Base-by-base conservation (phyloP, 768 basidiomycete genomes). In the Panellus pusillus region DNA sequence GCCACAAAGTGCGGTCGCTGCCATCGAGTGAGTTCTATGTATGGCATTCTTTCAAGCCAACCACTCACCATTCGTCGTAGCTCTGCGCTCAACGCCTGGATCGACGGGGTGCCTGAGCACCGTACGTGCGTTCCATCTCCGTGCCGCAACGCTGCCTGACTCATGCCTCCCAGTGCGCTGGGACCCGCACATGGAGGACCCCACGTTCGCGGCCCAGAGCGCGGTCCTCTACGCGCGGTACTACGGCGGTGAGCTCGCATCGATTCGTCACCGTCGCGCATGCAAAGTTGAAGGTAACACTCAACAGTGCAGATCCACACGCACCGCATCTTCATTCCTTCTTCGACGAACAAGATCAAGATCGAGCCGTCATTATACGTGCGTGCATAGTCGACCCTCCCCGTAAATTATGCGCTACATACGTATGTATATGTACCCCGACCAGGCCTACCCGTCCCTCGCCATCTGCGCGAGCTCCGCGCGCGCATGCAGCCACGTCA, bases 381-480 rank as follows among this genome's bases (percentile, higher is more conserved):
- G 18, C 24, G 47, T 44, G 8, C 6, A 20, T 13, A 24, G 9
- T 48, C 47, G 24, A 9, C 24, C 38, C 15, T 13, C 47, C 9
- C n/a, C n/a, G n/a, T n/a, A n/a, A n/a, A n/a, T n/a, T n/a, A n/a
- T n/a, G n/a, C n/a, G n/a, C n/a, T n/a, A n/a, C n/a, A n/a, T n/a
- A n/a, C n/a, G n/a, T n/a, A n/a, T n/a, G n/a, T n/a, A n/a, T n/a
- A n/a, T n/a, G n/a, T n/a, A n/a, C n/a, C n/a, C n/a, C n/a, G n/a
- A 7, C 31, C 31, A 67, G 29, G 49, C 63, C 5, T 69, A 81
- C 32, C 78, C 81, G 78, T 36, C 85, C 0, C 74, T 88, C 12
- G 84, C 87, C 0, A 89, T 89, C 47, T 88, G 87, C 66, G 80
- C 82, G 20, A 89, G 87, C 48, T 79, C 88, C 1, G 83, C 88